Evolutionary conservation across 345 rosid species (phyloP), one percentile per base, ranked within the genome.

Genomic region (Gossypium anomalum): DNA sequence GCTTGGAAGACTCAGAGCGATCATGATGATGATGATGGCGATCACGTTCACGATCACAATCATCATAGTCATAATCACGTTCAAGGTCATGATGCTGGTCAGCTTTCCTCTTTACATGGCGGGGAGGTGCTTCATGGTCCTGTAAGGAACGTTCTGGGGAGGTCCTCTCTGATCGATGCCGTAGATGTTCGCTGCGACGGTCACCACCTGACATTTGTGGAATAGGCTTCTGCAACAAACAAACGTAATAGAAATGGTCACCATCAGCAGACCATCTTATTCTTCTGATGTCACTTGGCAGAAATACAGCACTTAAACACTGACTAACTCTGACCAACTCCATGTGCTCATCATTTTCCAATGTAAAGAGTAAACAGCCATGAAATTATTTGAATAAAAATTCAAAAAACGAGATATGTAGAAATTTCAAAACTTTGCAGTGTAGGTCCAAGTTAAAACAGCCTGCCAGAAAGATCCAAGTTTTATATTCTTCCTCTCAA

Each of bases 31-130:
- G 78, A 14, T 76, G 71, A 22, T 58, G 16, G 1, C 7, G 15
- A 57, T 80, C 79, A 47, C 81, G 80, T 0, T 82, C 85, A 25
- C 71, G 86, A 2, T 90, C 83, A 43, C 70, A 80, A 9, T 80
- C 82, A 9, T 84, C 88, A 13, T 80, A 79, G 65, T 71, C 89
- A 76, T 14, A 3, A 1, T 87, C 81, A 61, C 74, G 80, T 1
- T 83, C 84, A 16, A 29, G 45, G 43, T 61, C 66, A 9, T 78
- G 77, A 76, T 81, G 76, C 22, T 80, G 88, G 11, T 83, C 90
- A 3, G 93, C 68, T 76, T 89, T 92, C 60, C 98, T 84, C 76
- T 89, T 92, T 67, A 84, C 72, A 10, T 86, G 84, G 9, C 86
- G 91, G 0, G 86, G 82, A 2, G 86, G 89, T 3, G 90, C 85